These are phyloP conservation scores for Puccinia novopanici DNA, from an alignment of 1,284 basidiomycete species.

Conservation along the genomic window DNA sequence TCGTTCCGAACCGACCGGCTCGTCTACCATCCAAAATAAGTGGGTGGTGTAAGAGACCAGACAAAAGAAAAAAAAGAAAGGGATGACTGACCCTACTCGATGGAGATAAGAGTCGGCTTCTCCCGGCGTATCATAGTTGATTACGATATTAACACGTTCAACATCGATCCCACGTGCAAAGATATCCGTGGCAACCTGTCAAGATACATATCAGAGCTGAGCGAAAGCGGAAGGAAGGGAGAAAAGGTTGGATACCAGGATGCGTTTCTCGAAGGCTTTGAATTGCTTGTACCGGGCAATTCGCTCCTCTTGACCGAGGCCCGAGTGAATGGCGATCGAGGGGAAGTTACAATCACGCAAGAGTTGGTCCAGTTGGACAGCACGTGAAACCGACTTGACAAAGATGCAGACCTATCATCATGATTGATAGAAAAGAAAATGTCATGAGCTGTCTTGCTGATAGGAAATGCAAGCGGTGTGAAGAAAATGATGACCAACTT, in stretches of 20 bases:
- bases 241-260: conserved; percentile 63
- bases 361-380: conserved; percentile 93
- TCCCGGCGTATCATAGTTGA: conserved; percentile 77
- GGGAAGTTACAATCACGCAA: conserved; percentile 98
- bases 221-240: neutral
- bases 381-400: conserved; percentile 94
- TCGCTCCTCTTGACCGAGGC: conserved; percentile 89
- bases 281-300: conserved; percentile 98
- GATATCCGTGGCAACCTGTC: conserved; percentile 78
- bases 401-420: conserved; percentile 94
- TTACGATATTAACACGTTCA: conserved; percentile 93
- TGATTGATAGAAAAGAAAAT: too few relatives aligned
- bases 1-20: conserved; percentile 98
- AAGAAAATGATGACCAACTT: conserved; percentile 64
- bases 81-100: conserved; percentile 73
- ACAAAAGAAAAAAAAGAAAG: neutral
- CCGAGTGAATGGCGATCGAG: conserved; percentile 95
- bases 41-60: neutral
- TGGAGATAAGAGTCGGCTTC: conserved; percentile 99
- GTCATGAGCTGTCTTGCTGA: neutral
- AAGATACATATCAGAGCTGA: neutral
- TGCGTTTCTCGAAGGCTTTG: conserved; percentile 99
- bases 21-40: conserved; percentile 62
- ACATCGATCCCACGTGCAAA: conserved; percentile 97
- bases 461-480: neutral